A percentile compares a stretch with the other conserved stretches of the same genome.
phyloP scores from a whole-genome alignment of 1,284 basidiomycete genomes.

The Cryptococcus hybrid region DNA sequence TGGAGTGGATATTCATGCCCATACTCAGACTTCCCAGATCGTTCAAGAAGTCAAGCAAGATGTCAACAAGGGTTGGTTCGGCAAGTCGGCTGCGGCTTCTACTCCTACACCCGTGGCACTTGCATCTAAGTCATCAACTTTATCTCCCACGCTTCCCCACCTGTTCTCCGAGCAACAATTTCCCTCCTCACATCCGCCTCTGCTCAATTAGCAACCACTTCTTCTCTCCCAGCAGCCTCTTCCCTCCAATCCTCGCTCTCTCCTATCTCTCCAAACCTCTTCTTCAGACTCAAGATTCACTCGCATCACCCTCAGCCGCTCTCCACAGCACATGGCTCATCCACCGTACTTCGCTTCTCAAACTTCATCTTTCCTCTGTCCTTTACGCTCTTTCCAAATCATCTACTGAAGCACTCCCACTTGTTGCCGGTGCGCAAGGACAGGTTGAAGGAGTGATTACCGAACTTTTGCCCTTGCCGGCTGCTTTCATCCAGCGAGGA shows the following conservation, averaged over 20 bases:
- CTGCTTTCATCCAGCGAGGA: constrained; percentile 32
- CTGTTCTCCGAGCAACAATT: constrained; percentile 65
- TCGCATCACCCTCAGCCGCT: constrained; percentile 51
- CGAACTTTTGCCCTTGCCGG: constrained; percentile 54
- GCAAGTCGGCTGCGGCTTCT: constrained; percentile 1
- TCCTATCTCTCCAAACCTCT: constrained; percentile 56
- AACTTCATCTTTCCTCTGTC: constrained; percentile 73
- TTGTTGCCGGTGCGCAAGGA: constrained; percentile 61
- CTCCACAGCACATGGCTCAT: constrained; percentile 65
- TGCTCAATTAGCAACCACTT: constrained; percentile 62
- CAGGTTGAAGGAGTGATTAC: constrained; percentile 65
- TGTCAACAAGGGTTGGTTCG: constrained; percentile 18
- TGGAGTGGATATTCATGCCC: constrained; percentile 12
- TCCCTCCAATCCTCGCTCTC: constrained; percentile 76
- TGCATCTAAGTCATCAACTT: neutral
- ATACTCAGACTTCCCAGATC: neutral
- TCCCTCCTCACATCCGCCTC: constrained; percentile 69
- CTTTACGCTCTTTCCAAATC: constrained; percentile 54
- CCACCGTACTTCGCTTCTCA: constrained; percentile 69
- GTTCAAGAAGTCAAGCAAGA: constrained; percentile 11
- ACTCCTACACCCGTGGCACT: neutral
- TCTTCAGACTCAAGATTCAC: constrained; percentile 48
- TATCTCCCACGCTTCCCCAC: constrained; percentile 24
- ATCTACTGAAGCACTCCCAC: constrained; percentile 53
- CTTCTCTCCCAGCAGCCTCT: constrained; percentile 81